These are phyloP conservation scores for Gossypium arboreum DNA, from an alignment of 345 rosid species.

Conservation along the genomic window DNA sequence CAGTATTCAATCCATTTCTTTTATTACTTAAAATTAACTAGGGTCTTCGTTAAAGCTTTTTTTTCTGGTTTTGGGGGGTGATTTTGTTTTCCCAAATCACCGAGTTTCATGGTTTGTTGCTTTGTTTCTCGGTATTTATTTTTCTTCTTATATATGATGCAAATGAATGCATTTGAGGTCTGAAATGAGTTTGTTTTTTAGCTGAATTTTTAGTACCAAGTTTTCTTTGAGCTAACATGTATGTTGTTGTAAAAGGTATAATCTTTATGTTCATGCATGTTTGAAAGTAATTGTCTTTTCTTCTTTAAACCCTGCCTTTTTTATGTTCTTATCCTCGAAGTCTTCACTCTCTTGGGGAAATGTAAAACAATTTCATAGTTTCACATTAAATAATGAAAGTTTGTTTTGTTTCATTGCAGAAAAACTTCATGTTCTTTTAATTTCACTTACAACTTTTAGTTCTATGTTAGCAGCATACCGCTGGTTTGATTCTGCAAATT, in stretches of 20 bases:
- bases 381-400: neutral
- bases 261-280: slow-evolving; percentile 7
- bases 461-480: neutral
- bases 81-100: too few relatives aligned
- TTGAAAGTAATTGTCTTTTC: slow-evolving; percentile 1
- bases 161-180: neutral
- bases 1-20: neutral
- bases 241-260: neutral
- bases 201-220: neutral
- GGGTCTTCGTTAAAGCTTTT: neutral
- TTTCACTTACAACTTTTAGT: neutral
- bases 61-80: neutral
- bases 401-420: neutral
- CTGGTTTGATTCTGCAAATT: neutral
- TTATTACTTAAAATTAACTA: neutral
- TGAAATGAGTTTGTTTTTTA: slow-evolving; percentile 8
- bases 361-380: neutral
- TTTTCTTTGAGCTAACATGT: neutral
- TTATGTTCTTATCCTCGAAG: neutral
- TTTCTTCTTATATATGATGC: neutral
- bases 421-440: neutral
- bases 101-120: neutral
- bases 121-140: neutral
- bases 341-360: neutral
- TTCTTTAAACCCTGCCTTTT: neutral